A percentile compares a stretch with the other conserved stretches of the same genome.
Evolutionary conservation across 2,329 filamentous ascomycete genomes (phyloP).

Genomic region (Epichloe coenophiala): DNA sequence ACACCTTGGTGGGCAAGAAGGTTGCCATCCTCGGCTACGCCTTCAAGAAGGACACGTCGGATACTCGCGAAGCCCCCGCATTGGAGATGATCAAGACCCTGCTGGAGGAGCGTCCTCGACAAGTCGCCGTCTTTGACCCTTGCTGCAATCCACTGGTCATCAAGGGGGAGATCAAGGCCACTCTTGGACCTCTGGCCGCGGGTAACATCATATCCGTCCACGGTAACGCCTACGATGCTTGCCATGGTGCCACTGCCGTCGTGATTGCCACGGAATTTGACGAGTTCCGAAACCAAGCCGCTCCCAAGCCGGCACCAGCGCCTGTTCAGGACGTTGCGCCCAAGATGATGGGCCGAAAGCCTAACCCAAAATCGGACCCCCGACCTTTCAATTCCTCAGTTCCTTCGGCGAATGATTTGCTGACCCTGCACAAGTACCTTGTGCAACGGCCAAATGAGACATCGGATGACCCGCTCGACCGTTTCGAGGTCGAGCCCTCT

Average conservation of each 20-base stretch:
- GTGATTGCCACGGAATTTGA: slow-evolving; percentile 44
- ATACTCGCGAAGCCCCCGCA: slow-evolving; percentile 59
- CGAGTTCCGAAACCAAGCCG: slow-evolving; percentile 34
- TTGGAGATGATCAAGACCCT: slow-evolving; percentile 54
- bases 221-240: slow-evolving; percentile 35
- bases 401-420: slow-evolving; percentile 31
- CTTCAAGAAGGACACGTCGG: slow-evolving; percentile 69
- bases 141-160: slow-evolving; percentile 39
- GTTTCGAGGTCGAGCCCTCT: slow-evolving; percentile 29
- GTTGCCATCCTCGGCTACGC: slow-evolving; percentile 61
- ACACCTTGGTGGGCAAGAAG: slow-evolving; percentile 57
- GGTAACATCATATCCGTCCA: slow-evolving; percentile 33
- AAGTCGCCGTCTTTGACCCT: slow-evolving; percentile 58
- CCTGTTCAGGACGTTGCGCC: slow-evolving; percentile 14
- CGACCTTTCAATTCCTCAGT: slow-evolving; percentile 26
- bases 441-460: slow-evolving; percentile 18
- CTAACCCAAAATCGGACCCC: slow-evolving; percentile 30
- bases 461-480: slow-evolving; percentile 30
- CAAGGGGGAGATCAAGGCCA: slow-evolving; percentile 33
- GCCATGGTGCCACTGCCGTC: slow-evolving; percentile 33
- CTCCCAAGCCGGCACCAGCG: slow-evolving; percentile 17
- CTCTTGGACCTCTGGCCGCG: slow-evolving; percentile 26
- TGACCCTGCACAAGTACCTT: slow-evolving; percentile 33
- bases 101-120: slow-evolving; percentile 47
- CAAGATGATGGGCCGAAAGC: slow-evolving; percentile 22